Evolutionary conservation across 148 eudicot species (phyloP), one percentile per base, ranked within the genome.

Genomic region (Simmondsia chinensis): DNA sequence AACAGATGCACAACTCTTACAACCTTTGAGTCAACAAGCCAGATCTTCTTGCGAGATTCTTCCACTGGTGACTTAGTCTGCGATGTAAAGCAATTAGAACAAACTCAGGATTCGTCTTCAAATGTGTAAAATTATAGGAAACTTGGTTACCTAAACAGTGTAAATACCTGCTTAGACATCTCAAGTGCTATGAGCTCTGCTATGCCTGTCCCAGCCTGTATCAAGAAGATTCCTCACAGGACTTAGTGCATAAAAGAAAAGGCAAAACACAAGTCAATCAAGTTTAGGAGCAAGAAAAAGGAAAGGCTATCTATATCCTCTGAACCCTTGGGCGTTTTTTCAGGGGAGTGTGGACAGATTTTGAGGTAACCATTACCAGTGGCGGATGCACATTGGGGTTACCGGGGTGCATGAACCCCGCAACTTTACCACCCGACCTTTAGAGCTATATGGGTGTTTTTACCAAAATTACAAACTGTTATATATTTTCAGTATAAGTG

Each of bases 11-110:
- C n/a, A n/a, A n/a, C n/a, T n/a, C n/a, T n/a, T n/a, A 11, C 18
- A 30, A 76, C 97, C 93, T 84, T 89, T 3, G 97, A 89, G 69
- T 89, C 97, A 7, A 89, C 95, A 49, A 84, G 80, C 95, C 93
- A 89, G 51, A 89, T 81, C 65, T 81, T 84, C 74, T 84, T 84
- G 50, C 97, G 97, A 9, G 80, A 47, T 73, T 84, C 93, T 57
- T 76, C 93, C 57, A 84, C 18, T 16, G 93, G 73, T 54, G 53
- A 46, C 25, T 79, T 65, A 40, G 60, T 63, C 97, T 89, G 48
- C 36, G 58, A 30, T 14, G 49, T 54, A 12, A 33, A 32, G 44
- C 26, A 41, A 25, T 47, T 57, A 59, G 30, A 46, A 17, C 14
- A 1, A 26, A 6, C 38, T 43, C 34, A 41, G 13, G 7, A 34